Base-by-base conservation (phyloP, 2,329 filamentous ascomycete genomes). In the Incumbomyces lentus region DNA sequence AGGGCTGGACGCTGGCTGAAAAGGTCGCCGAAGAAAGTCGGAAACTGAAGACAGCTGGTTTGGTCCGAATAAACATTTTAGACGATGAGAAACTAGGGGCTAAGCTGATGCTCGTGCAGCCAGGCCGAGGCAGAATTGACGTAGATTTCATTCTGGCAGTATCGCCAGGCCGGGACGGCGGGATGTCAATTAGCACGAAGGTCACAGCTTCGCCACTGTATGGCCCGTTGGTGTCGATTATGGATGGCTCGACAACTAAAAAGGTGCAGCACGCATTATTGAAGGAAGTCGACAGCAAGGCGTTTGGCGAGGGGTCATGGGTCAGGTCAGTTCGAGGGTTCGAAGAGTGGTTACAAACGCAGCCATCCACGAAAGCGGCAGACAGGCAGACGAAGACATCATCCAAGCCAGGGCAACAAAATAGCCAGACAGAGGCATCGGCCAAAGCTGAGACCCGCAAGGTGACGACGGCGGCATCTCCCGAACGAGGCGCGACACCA, bases 11-110 rank as follows among this genome's bases (percentile, higher is more conserved):
- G 50, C 58, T 62, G 34, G 61, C 62, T 2, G 57, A 60, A 37
- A 60, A 56, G 3, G 56, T 70, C 6, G 64, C 68, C 42, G 62
- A 69, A 47, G 68, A 71, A 51, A 60, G 68, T 32, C 65, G 64
- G 40, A 62, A 68, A 54, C 62, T 71, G 12, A 64, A 62, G 50
- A 67, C 68, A 50, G 65, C 64, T 46, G 68, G 68, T 26, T 62
- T 70, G n/a, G 69, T 67, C 7, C 46, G 56, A 3, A 53, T 58
- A n/a, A 55, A 46, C 11, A 62, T 53, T 30, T 55, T 60, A 7
- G 46, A 54, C 11, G 55, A 57, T 40, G 55, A 57, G 44, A 55
- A 48, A 26, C 49, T 58, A 5, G 51, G 55, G 3, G 37, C 51
- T 29, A 55, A 49, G 34, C 42, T 55, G 14, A 51, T 52, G 44